These are phyloP conservation scores for Jacaranda copaia DNA, from an alignment of 257 asterid species.

Conservation along the genomic window DNA sequence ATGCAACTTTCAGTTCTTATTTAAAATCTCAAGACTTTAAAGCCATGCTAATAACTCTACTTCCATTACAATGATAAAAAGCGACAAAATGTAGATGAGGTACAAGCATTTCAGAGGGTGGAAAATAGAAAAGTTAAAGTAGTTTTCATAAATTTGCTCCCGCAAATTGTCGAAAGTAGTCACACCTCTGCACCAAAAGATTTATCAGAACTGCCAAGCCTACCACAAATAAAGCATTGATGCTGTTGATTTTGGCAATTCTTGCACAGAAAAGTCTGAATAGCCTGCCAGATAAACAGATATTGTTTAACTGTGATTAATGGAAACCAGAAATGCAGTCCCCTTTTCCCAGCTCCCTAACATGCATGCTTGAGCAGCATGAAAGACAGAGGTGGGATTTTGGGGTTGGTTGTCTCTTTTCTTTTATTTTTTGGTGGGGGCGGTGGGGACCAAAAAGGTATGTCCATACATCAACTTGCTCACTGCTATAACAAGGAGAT, in stretches of 20 bases:
- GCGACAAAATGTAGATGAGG: slow-evolving; percentile 13
- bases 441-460: slow-evolving; percentile 21
- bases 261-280: slow-evolving; percentile 61
- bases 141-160: slow-evolving; percentile 9
- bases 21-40: slow-evolving; percentile 5
- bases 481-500: slow-evolving; percentile 63
- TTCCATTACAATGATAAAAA: not conserved
- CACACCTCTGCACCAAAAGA: slow-evolving; percentile 66
- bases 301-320: slow-evolving; percentile 29
- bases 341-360: slow-evolving; percentile 5
- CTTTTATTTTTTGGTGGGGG: not conserved
- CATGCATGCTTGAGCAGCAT: slow-evolving; percentile 6
- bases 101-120: slow-evolving; percentile 26
- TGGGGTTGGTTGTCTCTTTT: too few species aligned
- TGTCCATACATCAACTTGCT: slow-evolving; percentile 54
- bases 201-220: slow-evolving; percentile 70
- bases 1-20: slow-evolving; percentile 6
- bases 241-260: slow-evolving; percentile 71
- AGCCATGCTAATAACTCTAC: not conserved
- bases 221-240: slow-evolving; percentile 76
- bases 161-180: slow-evolving; percentile 29
- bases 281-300: slow-evolving; percentile 56
- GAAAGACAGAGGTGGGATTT: slow-evolving; percentile 8
- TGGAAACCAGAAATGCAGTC: slow-evolving; percentile 3
- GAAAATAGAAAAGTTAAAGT: slow-evolving; percentile 20